Percentiles rank a stretch among this genome's conserved stretches.
These are phyloP conservation scores for Yarrowia yakushimensis DNA, from an alignment of 805 yeast genomes.

Conservation along the genomic window DNA sequence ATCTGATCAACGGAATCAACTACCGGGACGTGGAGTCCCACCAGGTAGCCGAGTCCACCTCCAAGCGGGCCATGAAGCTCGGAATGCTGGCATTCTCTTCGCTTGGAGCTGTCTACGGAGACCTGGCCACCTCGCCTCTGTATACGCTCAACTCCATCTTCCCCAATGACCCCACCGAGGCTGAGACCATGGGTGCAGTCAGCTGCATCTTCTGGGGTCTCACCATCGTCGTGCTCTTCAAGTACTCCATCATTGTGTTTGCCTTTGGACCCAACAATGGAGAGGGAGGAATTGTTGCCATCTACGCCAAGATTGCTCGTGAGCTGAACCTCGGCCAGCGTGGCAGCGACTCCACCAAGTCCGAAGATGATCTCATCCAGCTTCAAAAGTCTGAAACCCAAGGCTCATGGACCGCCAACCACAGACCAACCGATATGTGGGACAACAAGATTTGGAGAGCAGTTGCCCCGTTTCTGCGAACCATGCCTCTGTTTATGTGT, in stretches of 20 bases:
- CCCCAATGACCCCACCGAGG: neutral
- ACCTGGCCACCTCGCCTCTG: constrained; percentile 14
- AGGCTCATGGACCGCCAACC: neutral
- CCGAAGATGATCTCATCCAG: constrained; percentile 8
- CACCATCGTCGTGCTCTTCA: constrained; percentile 50
- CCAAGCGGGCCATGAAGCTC: constrained; percentile 5
- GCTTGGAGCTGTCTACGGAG: constrained; percentile 60
- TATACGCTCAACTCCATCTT: constrained; percentile 22
- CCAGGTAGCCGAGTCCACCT: neutral
- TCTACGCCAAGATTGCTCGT: constrained; percentile 55
- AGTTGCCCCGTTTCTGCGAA: neutral
- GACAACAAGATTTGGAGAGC: neutral
- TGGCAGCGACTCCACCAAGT: neutral
- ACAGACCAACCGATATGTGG: neutral
- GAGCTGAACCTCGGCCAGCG: constrained; percentile 40
- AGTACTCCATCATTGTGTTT: constrained; percentile 51
- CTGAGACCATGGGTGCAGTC: constrained; percentile 11
- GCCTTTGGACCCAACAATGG: constrained; percentile 54
- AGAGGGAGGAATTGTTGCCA: constrained; percentile 65
- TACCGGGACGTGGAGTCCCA: constrained; percentile 6
- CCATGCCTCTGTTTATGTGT: constrained; percentile 37
- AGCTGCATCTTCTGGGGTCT: constrained; percentile 51
- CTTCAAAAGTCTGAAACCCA: constrained; percentile 13
- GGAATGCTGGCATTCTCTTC: constrained; percentile 43
- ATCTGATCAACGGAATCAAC: constrained; percentile 8